phyloP scores from a whole-genome alignment of 306 rosid species.

The Biancaea sappan region DNA sequence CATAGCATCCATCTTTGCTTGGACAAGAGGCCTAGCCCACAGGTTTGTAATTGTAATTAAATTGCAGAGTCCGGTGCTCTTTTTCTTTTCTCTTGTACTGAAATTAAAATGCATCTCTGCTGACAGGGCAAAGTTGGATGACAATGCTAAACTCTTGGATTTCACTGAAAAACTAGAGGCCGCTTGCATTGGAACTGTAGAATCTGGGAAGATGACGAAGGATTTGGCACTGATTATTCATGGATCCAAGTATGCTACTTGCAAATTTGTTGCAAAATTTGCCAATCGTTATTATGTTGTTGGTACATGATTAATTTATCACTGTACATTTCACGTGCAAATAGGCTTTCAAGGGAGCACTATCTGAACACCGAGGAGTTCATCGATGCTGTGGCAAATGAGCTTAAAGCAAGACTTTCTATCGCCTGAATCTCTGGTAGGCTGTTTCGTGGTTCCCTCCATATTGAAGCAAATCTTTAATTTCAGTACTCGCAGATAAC shows the following conservation, averaged over 20 bases:
- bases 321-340: constrained; percentile 14
- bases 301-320: constrained; percentile 11
- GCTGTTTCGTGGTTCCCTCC: neutral
- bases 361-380: constrained; percentile 93
- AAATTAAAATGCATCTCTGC: neutral
- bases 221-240: constrained; percentile 93
- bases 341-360: constrained; percentile 76
- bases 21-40: constrained; percentile 97
- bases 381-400: constrained; percentile 87
- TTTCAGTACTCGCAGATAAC: neutral
- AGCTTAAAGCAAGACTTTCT: constrained; percentile 60
- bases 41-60: constrained; percentile 51
- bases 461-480: constrained; percentile 6
- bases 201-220: constrained; percentile 99
- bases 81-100: neutral
- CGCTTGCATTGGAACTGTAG: constrained; percentile 82
- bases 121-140: constrained; percentile 88
- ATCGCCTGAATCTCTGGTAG: constrained; percentile 38
- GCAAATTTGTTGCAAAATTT: neutral
- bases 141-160: constrained; percentile 64
- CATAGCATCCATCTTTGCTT: constrained; percentile 99
- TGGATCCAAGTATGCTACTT: constrained; percentile 72
- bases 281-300: too few species aligned
- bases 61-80: neutral
- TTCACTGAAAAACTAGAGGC: constrained; percentile 85